Conservation (phyloP, 805 yeast genomes). For the Saccharomycopsis sp. region DNA sequence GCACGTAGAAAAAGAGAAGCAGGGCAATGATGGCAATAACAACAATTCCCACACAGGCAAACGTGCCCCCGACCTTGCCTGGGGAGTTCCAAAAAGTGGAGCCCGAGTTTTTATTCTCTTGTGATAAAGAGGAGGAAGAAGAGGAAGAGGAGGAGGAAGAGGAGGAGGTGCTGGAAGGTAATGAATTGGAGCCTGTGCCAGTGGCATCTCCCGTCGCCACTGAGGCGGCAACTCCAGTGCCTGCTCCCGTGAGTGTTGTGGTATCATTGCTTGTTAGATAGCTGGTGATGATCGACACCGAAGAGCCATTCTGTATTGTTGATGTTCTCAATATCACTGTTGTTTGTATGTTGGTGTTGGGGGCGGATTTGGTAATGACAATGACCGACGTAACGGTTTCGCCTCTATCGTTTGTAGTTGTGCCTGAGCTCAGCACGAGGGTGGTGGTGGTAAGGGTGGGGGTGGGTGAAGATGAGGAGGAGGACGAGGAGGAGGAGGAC, state of each 20-base stretch:
- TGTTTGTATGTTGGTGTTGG: not conserved
- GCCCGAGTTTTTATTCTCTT: slow-evolving; percentile 11
- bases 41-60: slow-evolving; percentile 68
- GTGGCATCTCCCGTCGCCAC: not conserved
- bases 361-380: slow-evolving; percentile 3
- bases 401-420: slow-evolving; percentile 2
- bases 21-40: slow-evolving; percentile 36
- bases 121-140: slow-evolving; percentile 19
- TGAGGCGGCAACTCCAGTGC: not conserved
- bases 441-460: slow-evolving; percentile 14
- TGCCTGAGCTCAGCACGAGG: not conserved
- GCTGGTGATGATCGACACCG: not conserved
- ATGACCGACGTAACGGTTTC: slow-evolving; percentile 7
- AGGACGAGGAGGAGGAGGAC: slow-evolving; percentile 19
- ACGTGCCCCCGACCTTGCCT: slow-evolving; percentile 82
- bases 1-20: slow-evolving; percentile 34
- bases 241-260: not conserved
- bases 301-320: not conserved
- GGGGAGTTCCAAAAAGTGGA: slow-evolving; percentile 52
- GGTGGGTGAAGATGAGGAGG: slow-evolving; percentile 24
- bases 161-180: not conserved
- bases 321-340: slow-evolving; percentile 2
- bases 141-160: slow-evolving; percentile 12
- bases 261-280: not conserved
- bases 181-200: not conserved